Evolutionary conservation across 2,329 filamentous ascomycete species (phyloP), one percentile per base, ranked within the genome.

Genomic region (Colletotrichum chlorophyti): DNA sequence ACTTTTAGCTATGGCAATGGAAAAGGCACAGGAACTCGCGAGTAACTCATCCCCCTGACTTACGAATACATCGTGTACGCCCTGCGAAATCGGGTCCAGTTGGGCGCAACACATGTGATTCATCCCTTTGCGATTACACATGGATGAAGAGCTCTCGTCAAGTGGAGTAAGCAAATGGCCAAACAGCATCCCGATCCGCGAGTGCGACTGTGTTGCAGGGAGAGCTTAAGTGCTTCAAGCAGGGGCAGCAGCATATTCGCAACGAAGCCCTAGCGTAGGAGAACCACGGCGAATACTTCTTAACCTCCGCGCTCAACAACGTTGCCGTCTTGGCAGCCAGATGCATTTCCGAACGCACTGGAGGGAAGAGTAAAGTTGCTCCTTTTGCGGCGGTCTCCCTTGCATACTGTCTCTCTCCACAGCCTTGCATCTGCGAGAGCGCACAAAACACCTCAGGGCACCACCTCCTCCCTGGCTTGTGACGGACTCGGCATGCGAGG

Each of bases 401-500:
- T 59, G 37, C 51, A 59, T 54, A n/a, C 27, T 34, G 24, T 24
- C 24, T 38, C 27, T 35, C 15, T 41, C 26, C 37, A 40, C 19
- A 21, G 21, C 24, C 51, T 40, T 29, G 55, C 37, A 46, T 48
- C 4, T 55, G 23, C 35, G 31, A 37, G 40, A 43, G 27, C 35
- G 14, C 31, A 37, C 37, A 19, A 17, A 38, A 38, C 7, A 23
- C 19, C 19, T 38, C 31, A 43, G 51, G 40, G 35, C 17, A 14
- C 29, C 31, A 12, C 5, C 10, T 7, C 19, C 42, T 55, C 51
- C 43, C 55, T 59, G 27, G 43, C 51, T 23, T 32, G 43, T 49
- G 38, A 54, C 29, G 40, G 11, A 8, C 24, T 24, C 23, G 50
- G 54, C 37, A 59, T 59, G 55, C 26, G 19, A 59, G 55, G 55